A percentile compares a stretch with the other conserved stretches of the same genome.
These are phyloP conservation scores for Cucumis cinereus DNA, from an alignment of 306 rosid species.

Conservation along the genomic window DNA sequence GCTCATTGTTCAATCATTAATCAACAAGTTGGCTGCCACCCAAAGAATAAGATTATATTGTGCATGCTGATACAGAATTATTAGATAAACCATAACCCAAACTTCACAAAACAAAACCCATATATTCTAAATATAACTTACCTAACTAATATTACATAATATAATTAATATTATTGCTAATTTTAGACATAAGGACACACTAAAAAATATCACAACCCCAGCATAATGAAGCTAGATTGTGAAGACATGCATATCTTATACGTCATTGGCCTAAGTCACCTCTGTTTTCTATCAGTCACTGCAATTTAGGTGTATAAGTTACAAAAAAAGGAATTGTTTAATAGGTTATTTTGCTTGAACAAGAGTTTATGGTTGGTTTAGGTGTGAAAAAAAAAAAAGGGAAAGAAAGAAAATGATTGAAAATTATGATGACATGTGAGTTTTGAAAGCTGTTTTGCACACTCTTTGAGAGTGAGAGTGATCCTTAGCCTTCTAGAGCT, in stretches of 20 bases:
- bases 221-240: too few species aligned
- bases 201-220: too few species aligned
- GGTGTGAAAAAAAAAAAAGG: constrained; percentile 4
- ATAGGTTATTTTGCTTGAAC: background rate
- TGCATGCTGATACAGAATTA: background rate
- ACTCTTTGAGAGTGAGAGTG: background rate
- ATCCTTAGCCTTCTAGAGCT: background rate
- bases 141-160: too few species aligned
- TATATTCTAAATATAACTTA: too few species aligned
- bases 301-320: too few species aligned
- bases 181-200: too few species aligned
- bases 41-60: background rate
- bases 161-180: too few species aligned
- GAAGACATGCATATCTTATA: too few species aligned
- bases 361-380: background rate
- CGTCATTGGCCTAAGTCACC: too few species aligned
- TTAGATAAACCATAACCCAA: background rate
- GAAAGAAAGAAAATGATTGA: background rate
- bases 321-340: too few species aligned
- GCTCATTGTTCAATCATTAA: constrained; percentile 1
- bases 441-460: constrained; percentile 3
- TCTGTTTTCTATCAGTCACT: too few species aligned
- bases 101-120: background rate
- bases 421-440: background rate
- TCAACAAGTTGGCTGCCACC: constrained; percentile 43